Base-by-base conservation (phyloP, 768 basidiomycete genomes). In the Tylopilus cervinicoccineus region DNA sequence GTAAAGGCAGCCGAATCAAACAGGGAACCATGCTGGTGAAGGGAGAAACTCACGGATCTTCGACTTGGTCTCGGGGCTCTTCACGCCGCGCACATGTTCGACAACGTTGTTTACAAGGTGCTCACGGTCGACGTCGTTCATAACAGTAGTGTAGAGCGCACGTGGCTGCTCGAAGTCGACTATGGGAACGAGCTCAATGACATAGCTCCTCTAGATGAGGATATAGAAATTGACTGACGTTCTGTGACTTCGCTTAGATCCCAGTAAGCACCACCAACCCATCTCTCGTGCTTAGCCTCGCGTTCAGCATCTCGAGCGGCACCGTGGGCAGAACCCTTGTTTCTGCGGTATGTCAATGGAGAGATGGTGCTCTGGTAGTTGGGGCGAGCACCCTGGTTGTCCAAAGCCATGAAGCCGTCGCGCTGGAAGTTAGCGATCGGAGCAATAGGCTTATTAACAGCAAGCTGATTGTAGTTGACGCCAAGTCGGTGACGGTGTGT, bases 381-480 rank as follows among this genome's bases (percentile, higher is more conserved):
- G 52, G 94, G 91, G 20, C 89, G 79, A 50, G 73, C 65, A 53
- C 91, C 93, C 70, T 95, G 93, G 62, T 83, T 90, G 62, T 83
- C 68, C 70, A 82, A 80, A 1, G 81, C 72, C 69, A 72, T 76
- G 8, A 69, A 47, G 19, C 93, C 94, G 58, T 88, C 93, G 37
- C 93, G 87, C 71, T 95, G 92, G 87, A 94, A 95, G 80, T 95
- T 93, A 52, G 81, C 77, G 46, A 89, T 73, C 5, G 84, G 86
- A 43, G 70, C 73, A 41, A 86, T 63, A 1, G 92, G 86, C 6
- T 81, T 76, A 66, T 97, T 97, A 64, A 93, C 85, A 1, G 93
- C 93, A 10, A 97, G 73, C 61, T 95, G 88, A 60, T 84, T 77
- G 72, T 90, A 88, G 73, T 91, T 91, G 45, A 63, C 57, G 31